phyloP scores from a whole-genome alignment of 2,329 filamentous ascomycete genomes.

The Cryphonectria nitschkei region DNA sequence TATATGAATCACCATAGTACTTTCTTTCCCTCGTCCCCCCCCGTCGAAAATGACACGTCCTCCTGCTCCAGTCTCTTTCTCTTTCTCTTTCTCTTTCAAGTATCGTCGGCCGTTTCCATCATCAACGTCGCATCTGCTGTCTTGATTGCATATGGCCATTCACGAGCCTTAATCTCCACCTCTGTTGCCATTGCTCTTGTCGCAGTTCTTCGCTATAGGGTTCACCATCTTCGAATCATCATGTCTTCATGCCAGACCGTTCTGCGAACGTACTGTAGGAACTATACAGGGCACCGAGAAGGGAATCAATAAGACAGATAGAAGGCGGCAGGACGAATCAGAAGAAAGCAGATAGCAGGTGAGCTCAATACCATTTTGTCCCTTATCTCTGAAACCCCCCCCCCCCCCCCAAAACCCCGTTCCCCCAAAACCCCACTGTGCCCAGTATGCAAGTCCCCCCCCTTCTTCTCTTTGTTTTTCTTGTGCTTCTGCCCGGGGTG shows the following conservation, averaged over 20 bases:
- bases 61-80: neutral
- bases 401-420: constrained; percentile 20
- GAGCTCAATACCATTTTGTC: constrained; percentile 27
- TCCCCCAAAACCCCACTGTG: constrained; percentile 18
- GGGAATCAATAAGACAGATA: neutral
- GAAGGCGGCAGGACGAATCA: constrained; percentile 6
- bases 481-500: neutral
- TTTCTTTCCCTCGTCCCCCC: neutral
- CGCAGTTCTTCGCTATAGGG: neutral
- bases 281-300: neutral
- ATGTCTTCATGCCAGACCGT: neutral
- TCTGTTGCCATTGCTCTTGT: neutral
- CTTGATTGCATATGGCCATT: neutral
- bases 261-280: neutral
- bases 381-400: constrained; percentile 15
- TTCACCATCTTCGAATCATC: neutral
- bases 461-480: neutral
- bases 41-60: neutral
- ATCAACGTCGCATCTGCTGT: neutral
- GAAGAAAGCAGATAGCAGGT: constrained; percentile 9
- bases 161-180: neutral
- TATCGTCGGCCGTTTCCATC: neutral
- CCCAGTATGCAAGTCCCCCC: constrained; percentile 17
- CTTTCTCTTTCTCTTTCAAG: neutral
- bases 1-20: neutral